These are phyloP conservation scores for Reutealis trisperma DNA, from an alignment of 345 rosid species.

Conservation along the genomic window DNA sequence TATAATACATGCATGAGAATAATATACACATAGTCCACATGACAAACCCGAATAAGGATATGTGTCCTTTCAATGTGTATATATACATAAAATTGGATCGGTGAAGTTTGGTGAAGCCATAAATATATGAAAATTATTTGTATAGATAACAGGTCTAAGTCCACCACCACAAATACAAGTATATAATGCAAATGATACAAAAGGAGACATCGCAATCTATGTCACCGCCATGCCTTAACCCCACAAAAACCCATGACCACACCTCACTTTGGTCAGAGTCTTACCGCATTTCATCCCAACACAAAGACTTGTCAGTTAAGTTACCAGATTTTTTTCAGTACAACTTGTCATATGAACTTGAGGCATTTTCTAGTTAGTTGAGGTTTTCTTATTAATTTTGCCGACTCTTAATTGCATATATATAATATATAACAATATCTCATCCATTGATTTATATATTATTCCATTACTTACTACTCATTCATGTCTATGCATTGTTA, in stretches of 20 bases:
- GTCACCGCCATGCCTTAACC: no score
- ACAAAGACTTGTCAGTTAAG: background rate
- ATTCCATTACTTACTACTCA: no score
- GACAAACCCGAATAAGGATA: background rate
- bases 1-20: no score
- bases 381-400: background rate
- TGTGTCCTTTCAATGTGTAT: no score
- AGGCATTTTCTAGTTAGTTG: background rate
- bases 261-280: no score
- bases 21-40: background rate
- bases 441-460: no score
- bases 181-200: no score
- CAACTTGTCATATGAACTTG: constrained; percentile 1
- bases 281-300: background rate
- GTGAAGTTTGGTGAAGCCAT: constrained; percentile 43
- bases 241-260: no score
- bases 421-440: background rate
- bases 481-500: no score
- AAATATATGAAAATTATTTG: background rate
- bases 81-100: constrained; percentile 4
- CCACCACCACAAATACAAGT: no score
- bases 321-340: background rate
- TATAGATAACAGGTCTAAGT: no score
- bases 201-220: no score
- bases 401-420: constrained; percentile 24